Evolutionary conservation across 495 filamentous ascomycete genomes (phyloP).

Genomic region (Penicillium psychrofluorescens): DNA sequence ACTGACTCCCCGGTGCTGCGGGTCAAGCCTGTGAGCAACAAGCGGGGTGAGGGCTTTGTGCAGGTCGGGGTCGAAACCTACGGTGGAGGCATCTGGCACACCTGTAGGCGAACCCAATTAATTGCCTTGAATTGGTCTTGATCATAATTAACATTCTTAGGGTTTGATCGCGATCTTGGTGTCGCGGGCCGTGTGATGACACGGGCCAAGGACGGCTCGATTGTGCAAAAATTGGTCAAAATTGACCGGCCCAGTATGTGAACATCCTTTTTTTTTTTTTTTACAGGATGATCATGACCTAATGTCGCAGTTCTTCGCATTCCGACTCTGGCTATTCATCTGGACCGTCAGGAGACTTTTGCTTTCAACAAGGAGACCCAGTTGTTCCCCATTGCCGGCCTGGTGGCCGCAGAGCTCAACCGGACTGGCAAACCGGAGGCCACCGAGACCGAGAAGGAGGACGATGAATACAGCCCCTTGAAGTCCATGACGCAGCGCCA

Average conservation of each 20-base stretch:
- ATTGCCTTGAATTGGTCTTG: not conserved
- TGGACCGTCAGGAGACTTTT: constrained; percentile 79
- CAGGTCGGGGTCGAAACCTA: constrained; percentile 97
- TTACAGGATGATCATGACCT: not conserved
- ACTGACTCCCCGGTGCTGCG: constrained; percentile 90
- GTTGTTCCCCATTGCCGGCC: constrained; percentile 84
- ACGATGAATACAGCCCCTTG: constrained; percentile 55
- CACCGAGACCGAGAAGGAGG: constrained; percentile 28
- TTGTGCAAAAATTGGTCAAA: constrained; percentile 81
- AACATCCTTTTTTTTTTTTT: not conserved
- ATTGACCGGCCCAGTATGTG: constrained; percentile 70
- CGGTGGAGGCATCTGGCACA: constrained; percentile 74
- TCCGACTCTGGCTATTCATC: constrained; percentile 87
- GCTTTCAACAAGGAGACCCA: constrained; percentile 95
- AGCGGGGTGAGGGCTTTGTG: constrained; percentile 76
- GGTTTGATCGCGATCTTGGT: constrained; percentile 94
- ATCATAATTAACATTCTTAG: constrained; percentile 20
- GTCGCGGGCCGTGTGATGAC: constrained; percentile 86
- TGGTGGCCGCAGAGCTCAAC: constrained; percentile 83
- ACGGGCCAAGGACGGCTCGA: constrained; percentile 62
- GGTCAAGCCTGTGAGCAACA: constrained; percentile 91
- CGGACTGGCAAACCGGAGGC: constrained; percentile 44
- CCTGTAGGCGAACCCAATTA: constrained; percentile 30
- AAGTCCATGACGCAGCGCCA: constrained; percentile 76
- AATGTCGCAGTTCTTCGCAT: constrained; percentile 64